Conservation (phyloP, 2,329 filamentous ascomycete species). For the Botrytis sinoallii region DNA sequence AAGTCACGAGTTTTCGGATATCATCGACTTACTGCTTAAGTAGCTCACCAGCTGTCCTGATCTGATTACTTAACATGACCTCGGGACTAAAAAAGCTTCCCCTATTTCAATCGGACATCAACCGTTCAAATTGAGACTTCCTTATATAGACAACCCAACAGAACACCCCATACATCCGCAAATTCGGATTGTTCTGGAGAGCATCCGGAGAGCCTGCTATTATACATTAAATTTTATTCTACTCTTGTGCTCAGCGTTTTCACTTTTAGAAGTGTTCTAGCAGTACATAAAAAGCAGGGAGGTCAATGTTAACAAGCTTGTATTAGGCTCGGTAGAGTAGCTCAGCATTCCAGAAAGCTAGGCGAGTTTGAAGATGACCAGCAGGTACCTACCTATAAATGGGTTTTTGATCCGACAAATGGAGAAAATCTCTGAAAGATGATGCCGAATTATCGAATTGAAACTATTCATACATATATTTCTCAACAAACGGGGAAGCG, state of each 20-base stretch:
- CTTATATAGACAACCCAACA: background rate
- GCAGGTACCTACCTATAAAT: background rate
- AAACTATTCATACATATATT: background rate
- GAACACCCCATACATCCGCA: background rate
- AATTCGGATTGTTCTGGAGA: background rate
- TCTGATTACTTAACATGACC: too few relatives aligned
- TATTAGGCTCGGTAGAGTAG: background rate
- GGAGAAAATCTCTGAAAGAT: too few relatives aligned
- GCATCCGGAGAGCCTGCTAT: background rate
- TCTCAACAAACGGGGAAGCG: background rate
- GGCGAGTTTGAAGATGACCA: background rate
- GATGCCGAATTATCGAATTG: background rate
- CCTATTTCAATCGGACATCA: background rate
- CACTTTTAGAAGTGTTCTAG: background rate
- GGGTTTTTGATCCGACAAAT: background rate
- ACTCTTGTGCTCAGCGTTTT: background rate
- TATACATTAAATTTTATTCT: background rate
- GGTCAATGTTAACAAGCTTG: background rate
- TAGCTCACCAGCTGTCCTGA: too few relatives aligned
- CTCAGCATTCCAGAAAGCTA: background rate
- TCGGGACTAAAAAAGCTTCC: too few relatives aligned
- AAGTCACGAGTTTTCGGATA: background rate
- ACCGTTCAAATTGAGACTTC: background rate
- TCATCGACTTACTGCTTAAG: background rate
- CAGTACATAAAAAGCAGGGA: background rate